Evolutionary conservation across 2,329 filamentous ascomycete genomes (phyloP), one percentile per base, ranked within the genome.

Genomic region (Cercospora citrullina): DNA sequence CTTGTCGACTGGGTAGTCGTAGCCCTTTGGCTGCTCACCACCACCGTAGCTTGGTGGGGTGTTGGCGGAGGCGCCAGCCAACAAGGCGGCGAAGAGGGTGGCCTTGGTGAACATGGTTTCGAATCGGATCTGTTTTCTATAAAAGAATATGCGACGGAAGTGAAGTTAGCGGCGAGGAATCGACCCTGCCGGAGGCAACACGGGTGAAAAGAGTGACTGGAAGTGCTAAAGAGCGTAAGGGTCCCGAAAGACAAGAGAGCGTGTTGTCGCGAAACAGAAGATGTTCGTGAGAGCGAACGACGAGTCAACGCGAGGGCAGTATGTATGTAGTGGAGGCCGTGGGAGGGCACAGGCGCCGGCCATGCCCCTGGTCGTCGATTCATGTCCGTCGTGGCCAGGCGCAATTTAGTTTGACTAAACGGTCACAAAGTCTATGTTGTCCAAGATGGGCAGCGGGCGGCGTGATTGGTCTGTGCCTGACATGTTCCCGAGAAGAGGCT

Each of bases 161-260:
- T 42, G 60, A 61, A 8, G 55, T 48, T 51, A 59, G 63, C 26
- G 71, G 73, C 66, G 60, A 67, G 67, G 71, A 62, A 45, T 73
- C 72, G 72, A 74, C 68, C 72, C 72, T 67, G 71, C 71, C 71
- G 66, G 55, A 65, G 60, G 68, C 68, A 70, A 72, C 69, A 71
- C 69, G 68, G 53, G 60, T 66, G 69, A 72, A 77, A 76, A 66
- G 75, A 77, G 74, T 75, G 75, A 76, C 69, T 72, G 69, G 28
- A 69, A 65, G 69, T 72, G 71, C 67, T 69, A 77, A 77, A 71
- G 76, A 77, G 71, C 74, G 76, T 68, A 68, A 70, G 68, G 73
- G 76, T 73, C 76, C 75, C 72, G 60, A 75, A 73, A 77, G 73
- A 75, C 71, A 70, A 68, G 65, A 69, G 72, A 71, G 69, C 65